phyloP scores from a whole-genome alignment of 2,329 filamentous ascomycete genomes.

The Drechslerella stenobrocha region DNA sequence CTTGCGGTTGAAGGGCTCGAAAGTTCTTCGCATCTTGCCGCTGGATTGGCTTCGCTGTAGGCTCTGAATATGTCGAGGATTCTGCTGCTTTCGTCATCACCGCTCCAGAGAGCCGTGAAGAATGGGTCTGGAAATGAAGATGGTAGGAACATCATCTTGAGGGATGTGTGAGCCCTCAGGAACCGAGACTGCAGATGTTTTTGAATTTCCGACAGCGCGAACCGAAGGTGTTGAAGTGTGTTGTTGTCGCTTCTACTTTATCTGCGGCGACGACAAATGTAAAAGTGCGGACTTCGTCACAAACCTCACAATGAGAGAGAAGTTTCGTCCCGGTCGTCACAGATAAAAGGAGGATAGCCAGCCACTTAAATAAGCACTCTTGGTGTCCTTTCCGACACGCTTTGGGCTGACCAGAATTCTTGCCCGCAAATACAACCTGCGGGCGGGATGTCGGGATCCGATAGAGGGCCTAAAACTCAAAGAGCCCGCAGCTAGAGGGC shows the following conservation, averaged over 20 bases:
- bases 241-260: background rate
- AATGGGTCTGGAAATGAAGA: slow-evolving; percentile 24
- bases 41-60: background rate
- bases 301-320: background rate
- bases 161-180: background rate
- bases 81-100: background rate
- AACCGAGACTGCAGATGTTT: background rate
- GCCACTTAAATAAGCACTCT: slow-evolving; percentile 15
- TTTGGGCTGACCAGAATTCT: background rate
- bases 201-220: background rate
- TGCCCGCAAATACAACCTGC: background rate
- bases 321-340: background rate
- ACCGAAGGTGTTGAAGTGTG: background rate
- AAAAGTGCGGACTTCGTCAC: background rate
- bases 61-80: background rate
- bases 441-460: background rate
- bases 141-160: slow-evolving; percentile 33
- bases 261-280: slow-evolving; percentile 1
- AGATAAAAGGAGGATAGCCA: background rate
- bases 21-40: slow-evolving; percentile 36
- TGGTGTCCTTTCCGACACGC: background rate
- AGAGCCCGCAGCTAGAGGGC: slow-evolving; percentile 6
- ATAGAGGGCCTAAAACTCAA: slow-evolving; percentile 2
- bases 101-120: slow-evolving; percentile 8
- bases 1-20: slow-evolving; percentile 23